Evolutionary conservation across 108 stramenopile genomes (phyloP), one percentile per base, ranked within the genome.

Genomic region (Cylindrotheca closterium): DNA sequence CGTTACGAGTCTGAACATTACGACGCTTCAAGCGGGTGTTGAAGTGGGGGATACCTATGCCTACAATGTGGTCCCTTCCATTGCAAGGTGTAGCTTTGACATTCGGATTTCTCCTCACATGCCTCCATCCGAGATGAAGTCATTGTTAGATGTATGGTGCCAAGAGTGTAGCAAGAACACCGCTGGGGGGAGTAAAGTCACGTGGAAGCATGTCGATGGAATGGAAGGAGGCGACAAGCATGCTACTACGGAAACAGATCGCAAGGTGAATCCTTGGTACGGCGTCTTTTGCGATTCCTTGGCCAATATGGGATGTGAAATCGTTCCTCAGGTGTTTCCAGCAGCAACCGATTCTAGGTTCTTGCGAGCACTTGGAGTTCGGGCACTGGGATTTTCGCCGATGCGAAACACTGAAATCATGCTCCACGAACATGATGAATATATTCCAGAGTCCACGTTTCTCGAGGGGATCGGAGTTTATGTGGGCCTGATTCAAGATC

Each of bases 361-460:
- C 71, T 55, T 98, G 47, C 71, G 98, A 10, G 84, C 76, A 17
- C 51, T 96, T 55, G 95, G 94, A 3, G 80, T 98, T 37, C 78
- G 88, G 24, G 98, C 98, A 5, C 68, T 98, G 60, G 98, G 96
- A 26, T 98, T 98, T 67, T 86, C 84, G 18, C 97, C 97, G 18
- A 98, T 98, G 93, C 69, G 91, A 5, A 83, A 91, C 52, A 92
- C 92, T 1, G 92, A 94, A 57, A 94, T 98, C 29, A 68, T 97
- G 69, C 72, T 98, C 63, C 97, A 98, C 65, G 97, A 98, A 77
- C 89, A 96, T 79, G 91, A 98, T 73, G 97, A 98, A 74, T 97
- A 93, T 65, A 56, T 98, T 33, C 79, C 89, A 50, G 89, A 94
- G 67, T 71, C 62, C 42, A 84, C 88, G 15, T 98, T 93, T 65